These are phyloP conservation scores for Syzygium oleosum DNA, from an alignment of 345 rosid species.

Conservation along the genomic window DNA sequence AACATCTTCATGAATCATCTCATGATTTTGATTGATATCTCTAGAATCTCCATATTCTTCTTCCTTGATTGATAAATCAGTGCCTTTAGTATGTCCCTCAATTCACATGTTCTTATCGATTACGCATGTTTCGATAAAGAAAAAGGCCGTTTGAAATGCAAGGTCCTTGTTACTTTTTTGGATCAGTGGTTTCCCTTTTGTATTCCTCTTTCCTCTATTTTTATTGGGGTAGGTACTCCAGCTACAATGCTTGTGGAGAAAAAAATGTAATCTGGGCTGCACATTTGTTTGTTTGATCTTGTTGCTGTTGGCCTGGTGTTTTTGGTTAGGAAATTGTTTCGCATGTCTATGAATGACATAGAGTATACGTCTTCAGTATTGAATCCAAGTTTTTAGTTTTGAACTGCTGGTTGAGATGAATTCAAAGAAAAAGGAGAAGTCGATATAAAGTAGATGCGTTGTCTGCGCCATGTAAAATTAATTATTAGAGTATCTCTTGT, in stretches of 20 bases:
- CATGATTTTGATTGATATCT: too few relatives aligned
- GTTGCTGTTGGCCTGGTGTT: neutral
- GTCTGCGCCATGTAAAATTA: neutral
- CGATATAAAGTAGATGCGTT: neutral
- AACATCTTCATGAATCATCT: too few relatives aligned
- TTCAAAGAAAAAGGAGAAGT: neutral
- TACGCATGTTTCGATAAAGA: neutral
- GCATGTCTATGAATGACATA: neutral
- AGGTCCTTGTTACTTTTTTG: neutral
- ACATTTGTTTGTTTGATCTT: neutral
- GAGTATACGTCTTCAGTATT: neutral
- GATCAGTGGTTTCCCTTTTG: neutral
- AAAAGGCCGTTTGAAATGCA: neutral
- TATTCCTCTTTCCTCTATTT: neutral
- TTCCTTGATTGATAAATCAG: too few relatives aligned
- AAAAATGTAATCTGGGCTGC: neutral
- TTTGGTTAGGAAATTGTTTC: neutral
- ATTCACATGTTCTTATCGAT: neutral
- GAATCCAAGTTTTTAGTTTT: neutral
- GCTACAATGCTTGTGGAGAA: neutral
- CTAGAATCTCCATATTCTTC: too few relatives aligned
- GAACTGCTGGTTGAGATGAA: neutral
- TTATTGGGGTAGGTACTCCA: neutral
- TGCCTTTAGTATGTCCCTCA: neutral
- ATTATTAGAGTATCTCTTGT: neutral